Percentiles rank a stretch among this genome's conserved stretches.
Evolutionary conservation across 768 basidiomycete species (phyloP).

Genomic region (Cystobasidium onofrii): DNA sequence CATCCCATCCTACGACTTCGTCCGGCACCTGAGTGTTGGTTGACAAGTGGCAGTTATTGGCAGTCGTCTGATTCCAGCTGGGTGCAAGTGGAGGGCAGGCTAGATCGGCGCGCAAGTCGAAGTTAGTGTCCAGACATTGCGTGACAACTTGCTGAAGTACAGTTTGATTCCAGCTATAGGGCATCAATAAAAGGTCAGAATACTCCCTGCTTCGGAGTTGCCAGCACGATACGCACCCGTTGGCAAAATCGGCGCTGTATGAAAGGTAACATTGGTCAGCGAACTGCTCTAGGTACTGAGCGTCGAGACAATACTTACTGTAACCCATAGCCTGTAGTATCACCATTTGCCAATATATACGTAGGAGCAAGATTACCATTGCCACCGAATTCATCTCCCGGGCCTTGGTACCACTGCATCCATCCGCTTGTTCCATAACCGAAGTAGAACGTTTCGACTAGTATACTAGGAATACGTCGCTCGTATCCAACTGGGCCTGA

Average conservation of each 20-base stretch:
- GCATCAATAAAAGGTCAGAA: not conserved
- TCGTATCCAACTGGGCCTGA: slow-evolving; percentile 19
- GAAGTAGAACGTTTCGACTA: slow-evolving; percentile 25
- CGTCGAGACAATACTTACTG: not conserved
- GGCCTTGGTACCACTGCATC: slow-evolving; percentile 12
- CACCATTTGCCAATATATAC: slow-evolving; percentile 23
- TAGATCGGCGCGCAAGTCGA: not conserved
- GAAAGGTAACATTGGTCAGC: not conserved
- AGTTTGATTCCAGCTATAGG: slow-evolving; percentile 12
- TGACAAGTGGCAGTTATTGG: slow-evolving; percentile 10
- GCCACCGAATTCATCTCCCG: not conserved
- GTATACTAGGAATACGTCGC: slow-evolving; percentile 19
- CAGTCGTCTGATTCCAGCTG: slow-evolving; percentile 7
- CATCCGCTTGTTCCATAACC: not conserved
- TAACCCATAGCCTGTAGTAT: slow-evolving; percentile 24
- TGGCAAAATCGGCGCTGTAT: slow-evolving; percentile 20
- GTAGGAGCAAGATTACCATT: slow-evolving; percentile 8
- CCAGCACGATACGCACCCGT: not conserved
- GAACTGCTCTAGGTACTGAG: not conserved
- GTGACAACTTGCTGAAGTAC: slow-evolving; percentile 19
- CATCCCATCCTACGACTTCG: slow-evolving; percentile 18
- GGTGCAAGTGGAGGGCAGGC: slow-evolving; percentile 21
- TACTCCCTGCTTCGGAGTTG: not conserved
- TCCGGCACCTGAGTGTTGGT: slow-evolving; percentile 11
- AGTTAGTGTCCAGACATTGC: not conserved